These are phyloP conservation scores for Lactuca sativa DNA, from an alignment of 129 eudicot genomes.

Conservation along the genomic window DNA sequence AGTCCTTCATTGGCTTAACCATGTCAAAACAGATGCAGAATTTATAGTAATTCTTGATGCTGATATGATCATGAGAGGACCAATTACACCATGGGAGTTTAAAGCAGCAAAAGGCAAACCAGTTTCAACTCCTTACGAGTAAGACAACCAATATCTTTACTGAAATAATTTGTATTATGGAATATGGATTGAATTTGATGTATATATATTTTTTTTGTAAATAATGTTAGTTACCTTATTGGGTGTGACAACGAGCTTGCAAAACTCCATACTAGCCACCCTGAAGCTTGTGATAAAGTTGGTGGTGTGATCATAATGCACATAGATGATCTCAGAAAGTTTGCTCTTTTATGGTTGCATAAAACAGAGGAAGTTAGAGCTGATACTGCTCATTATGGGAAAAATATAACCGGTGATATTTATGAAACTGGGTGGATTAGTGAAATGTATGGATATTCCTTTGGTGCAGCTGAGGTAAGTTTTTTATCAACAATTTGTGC, in stretches of 20 bases:
- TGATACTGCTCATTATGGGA: slow-evolving; percentile 83
- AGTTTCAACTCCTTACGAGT: slow-evolving; percentile 97
- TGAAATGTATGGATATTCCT: slow-evolving; percentile 98
- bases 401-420: slow-evolving; percentile 78
- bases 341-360: slow-evolving; percentile 83
- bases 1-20: slow-evolving; percentile 92
- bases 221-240: slow-evolving; percentile 66
- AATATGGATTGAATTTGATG: slow-evolving; percentile 1
- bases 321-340: slow-evolving; percentile 76
- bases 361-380: slow-evolving; percentile 98
- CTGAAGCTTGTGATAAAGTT: slow-evolving; percentile 94
- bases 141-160: slow-evolving; percentile 18
- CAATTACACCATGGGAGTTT: slow-evolving; percentile 98
- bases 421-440: slow-evolving; percentile 97
- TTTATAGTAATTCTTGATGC: slow-evolving; percentile 90
- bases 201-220: not conserved
- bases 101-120: slow-evolving; percentile 82
- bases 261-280: slow-evolving; percentile 83
- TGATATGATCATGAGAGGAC: slow-evolving; percentile 97
- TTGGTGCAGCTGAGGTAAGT: slow-evolving; percentile 95
- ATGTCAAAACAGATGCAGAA: slow-evolving; percentile 81
- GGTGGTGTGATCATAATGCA: slow-evolving; percentile 97
- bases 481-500: not conserved
- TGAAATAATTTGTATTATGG: not conserved
- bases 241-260: slow-evolving; percentile 96